A percentile compares a stretch with the other conserved stretches of the same genome.
Conservation (phyloP, 2,329 filamentous ascomycete genomes). For the Ascochyta pisi region DNA sequence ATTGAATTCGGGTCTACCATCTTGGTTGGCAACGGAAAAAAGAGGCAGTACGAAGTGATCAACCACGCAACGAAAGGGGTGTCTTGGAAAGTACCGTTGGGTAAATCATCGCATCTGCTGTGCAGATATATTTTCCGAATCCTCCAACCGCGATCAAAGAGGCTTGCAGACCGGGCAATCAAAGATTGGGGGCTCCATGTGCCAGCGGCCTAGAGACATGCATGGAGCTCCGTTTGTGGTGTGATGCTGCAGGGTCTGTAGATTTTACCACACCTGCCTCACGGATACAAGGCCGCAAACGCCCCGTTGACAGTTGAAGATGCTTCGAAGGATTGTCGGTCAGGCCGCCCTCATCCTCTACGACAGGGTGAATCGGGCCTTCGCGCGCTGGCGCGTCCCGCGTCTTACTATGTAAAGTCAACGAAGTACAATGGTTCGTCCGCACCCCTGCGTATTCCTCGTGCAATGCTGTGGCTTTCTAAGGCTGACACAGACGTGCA, state of each 20-base stretch:
- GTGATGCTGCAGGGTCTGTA: not conserved
- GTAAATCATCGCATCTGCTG: not conserved
- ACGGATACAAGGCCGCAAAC: not conserved
- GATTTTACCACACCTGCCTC: not conserved
- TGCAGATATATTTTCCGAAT: not conserved
- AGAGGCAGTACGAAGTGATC: not conserved
- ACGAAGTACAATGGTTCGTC: not conserved
- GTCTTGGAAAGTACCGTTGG: too few relatives aligned
- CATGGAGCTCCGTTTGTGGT: not conserved
- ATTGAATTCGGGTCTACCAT: slow-evolving; percentile 7
- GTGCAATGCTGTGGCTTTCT: not conserved
- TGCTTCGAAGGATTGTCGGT: not conserved
- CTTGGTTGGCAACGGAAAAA: not conserved
- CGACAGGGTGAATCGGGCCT: slow-evolving; percentile 4
- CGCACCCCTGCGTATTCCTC: not conserved
- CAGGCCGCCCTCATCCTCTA: not conserved
- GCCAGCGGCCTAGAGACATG: not conserved
- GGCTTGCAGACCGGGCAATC: not conserved
- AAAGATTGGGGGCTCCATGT: not conserved
- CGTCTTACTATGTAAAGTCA: too few relatives aligned
- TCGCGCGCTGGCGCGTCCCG: not conserved
- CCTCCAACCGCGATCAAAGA: not conserved
- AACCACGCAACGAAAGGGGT: too few relatives aligned
- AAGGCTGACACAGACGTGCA: not conserved
- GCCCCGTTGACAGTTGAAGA: not conserved